Conservation (phyloP, 805 yeast genomes). For the Candida montana region DNA sequence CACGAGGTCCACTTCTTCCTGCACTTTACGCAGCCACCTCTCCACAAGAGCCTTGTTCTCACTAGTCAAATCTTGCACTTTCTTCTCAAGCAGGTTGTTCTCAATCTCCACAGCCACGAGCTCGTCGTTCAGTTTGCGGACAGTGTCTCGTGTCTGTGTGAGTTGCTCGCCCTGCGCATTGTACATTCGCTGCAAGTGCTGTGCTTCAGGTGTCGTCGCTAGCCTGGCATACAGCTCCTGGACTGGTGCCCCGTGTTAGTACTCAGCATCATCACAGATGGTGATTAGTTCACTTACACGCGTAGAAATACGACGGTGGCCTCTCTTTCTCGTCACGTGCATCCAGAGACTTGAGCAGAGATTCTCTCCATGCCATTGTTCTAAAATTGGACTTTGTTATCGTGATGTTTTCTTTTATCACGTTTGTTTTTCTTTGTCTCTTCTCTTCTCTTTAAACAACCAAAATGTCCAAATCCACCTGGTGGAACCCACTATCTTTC, state of each 20-base stretch:
- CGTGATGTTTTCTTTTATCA: background rate
- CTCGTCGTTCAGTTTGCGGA: constrained; percentile 64
- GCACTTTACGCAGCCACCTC: constrained; percentile 57
- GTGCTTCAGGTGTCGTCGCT: constrained; percentile 11
- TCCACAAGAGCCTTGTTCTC: constrained; percentile 49
- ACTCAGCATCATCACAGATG: background rate
- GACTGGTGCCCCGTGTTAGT: constrained; percentile 6
- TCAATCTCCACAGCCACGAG: constrained; percentile 57
- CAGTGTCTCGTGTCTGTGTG: constrained; percentile 46
- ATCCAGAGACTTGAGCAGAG: constrained; percentile 6
- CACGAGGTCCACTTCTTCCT: constrained; percentile 53
- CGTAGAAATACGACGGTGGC: constrained; percentile 3
- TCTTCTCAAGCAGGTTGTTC: constrained; percentile 31
- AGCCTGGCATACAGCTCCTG: constrained; percentile 11
- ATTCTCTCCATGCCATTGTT: constrained; percentile 11
- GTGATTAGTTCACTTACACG: constrained; percentile 7
- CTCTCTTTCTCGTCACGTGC: constrained; percentile 15
- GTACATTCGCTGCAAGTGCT: constrained; percentile 24
- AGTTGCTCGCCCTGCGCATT: constrained; percentile 26
- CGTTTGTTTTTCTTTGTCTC: background rate
- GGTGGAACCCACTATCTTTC: constrained; percentile 5
- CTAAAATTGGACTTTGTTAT: too few species aligned
- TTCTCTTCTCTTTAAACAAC: background rate
- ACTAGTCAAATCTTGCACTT: constrained; percentile 31
- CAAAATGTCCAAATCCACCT: background rate